These are phyloP conservation scores for Astragalus glycyphyllos DNA, from an alignment of 306 rosid genomes.

Conservation along the genomic window DNA sequence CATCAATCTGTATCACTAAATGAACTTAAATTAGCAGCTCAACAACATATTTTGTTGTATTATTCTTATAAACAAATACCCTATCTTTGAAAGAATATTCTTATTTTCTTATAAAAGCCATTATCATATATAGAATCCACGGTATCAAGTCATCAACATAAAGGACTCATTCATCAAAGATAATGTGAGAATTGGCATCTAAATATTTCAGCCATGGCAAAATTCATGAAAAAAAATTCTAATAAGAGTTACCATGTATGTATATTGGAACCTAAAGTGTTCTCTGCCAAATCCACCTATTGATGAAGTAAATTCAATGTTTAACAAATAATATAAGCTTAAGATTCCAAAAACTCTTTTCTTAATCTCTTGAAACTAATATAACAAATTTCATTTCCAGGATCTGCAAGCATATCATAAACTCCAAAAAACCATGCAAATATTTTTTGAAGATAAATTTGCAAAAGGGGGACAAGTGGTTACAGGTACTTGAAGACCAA, in stretches of 20 bases:
- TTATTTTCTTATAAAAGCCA: neutral
- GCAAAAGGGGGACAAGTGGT: constrained; percentile 33
- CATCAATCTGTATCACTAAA: constrained; percentile 77
- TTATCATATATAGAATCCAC: constrained; percentile 4
- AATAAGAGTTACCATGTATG: too few relatives aligned
- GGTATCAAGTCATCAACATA: constrained; percentile 7
- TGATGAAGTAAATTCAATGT: neutral
- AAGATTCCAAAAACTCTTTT: too few relatives aligned
- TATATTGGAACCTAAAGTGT: too few relatives aligned
- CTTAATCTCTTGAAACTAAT: too few relatives aligned
- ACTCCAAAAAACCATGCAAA: constrained; percentile 4
- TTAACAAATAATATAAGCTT: too few relatives aligned
- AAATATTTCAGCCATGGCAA: neutral
- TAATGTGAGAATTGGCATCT: neutral
- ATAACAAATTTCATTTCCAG: too few relatives aligned
- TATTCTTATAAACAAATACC: too few relatives aligned
- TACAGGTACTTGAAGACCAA: constrained; percentile 97
- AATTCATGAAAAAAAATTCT: too few relatives aligned
- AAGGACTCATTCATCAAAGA: too few relatives aligned
- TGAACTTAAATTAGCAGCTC: constrained; percentile 40
- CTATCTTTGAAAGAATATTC: too few relatives aligned
- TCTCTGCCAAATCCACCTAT: neutral
- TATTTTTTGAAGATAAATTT: constrained; percentile 3
- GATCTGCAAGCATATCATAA: neutral
- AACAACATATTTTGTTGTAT: constrained; percentile 23